Evolutionary conservation across 495 filamentous ascomycete species (phyloP), one percentile per base, ranked within the genome.

Genomic region (Penicillium odoratum): DNA sequence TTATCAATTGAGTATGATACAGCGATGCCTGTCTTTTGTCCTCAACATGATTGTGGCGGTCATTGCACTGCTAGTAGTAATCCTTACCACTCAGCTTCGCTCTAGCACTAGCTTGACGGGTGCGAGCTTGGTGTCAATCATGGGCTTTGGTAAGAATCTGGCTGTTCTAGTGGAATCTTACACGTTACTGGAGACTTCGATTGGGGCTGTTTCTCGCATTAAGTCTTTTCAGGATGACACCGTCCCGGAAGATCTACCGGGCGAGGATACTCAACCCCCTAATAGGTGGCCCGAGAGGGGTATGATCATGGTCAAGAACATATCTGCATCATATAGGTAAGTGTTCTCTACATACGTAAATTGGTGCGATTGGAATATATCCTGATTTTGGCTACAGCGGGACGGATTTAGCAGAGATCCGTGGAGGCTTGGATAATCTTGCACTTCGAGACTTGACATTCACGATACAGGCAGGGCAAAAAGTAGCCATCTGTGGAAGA

Each of bases 91-190:
- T 10, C 44, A 47, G 26, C 44, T 47, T 47, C 44, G 44, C 16
- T 18, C 21, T 9, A 26, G 44, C 15, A 47, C 44, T 47, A 18
- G 44, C 18, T 47, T 47, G 18, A 47, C 44, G 3, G 44, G 44
- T 47, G 44, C 44, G n/a, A 47, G 44, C 13, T 26, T 47, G 44
- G 44, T 47, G 21, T 47, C 44, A 26, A 47, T 47, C 15, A 47
- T 47, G 44, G 13, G 44, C 21, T n/a, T 47, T 11, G 18, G 44
- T 47, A 25, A 21, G 21, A 28, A 11, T 47, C 7, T 47, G 44
- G 18, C 44, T 10, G 0, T 2, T 8, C 16, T 47, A 8, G n/a
- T 47, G 5, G 7, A 47, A 13, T 26, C 26, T 18, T 47, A 40
- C n/a, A 40, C 38, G 38, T 7, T 4, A 15, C n/a, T 40, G 38